Conservation (phyloP, 768 basidiomycete genomes). For the Strobilomyces echinocephalus region DNA sequence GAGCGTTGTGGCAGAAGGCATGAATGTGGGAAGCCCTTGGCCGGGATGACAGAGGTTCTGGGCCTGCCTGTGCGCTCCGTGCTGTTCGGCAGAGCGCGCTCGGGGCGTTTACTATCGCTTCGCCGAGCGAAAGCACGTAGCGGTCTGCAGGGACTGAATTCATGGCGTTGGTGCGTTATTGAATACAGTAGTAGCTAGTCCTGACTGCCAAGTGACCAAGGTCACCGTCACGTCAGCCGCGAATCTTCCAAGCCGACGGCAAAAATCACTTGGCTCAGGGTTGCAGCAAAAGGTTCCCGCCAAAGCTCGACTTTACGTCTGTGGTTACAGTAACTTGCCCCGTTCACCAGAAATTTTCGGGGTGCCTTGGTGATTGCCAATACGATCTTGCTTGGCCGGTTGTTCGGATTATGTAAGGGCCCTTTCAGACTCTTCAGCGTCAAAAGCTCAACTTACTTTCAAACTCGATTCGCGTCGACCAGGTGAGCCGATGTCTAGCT, state of each 20-base stretch:
- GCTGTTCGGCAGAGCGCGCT: not conserved
- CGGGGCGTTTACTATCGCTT: conserved; percentile 9
- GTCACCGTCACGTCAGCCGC: conserved; percentile 9
- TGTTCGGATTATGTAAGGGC: not conserved
- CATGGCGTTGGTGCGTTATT: not conserved
- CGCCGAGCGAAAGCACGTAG: not conserved
- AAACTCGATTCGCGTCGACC: conserved; percentile 1
- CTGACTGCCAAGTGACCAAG: not conserved
- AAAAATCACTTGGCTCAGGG: conserved; percentile 1
- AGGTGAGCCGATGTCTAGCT: not conserved
- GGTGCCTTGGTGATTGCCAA: not conserved
- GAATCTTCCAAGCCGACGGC: not conserved
- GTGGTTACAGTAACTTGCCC: not conserved
- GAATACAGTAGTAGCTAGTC: not conserved
- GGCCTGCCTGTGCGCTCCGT: not conserved
- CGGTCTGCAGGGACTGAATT: conserved; percentile 1
- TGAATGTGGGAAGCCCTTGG: conserved; percentile 8
- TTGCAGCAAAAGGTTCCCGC: not conserved
- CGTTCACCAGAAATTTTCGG: not conserved
- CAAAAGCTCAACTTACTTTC: not conserved
- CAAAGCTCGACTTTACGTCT: not conserved
- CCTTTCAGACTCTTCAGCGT: no score
- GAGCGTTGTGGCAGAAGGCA: conserved; percentile 11
- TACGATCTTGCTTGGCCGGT: not conserved
- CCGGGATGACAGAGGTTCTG: not conserved